Conservation (phyloP, 2,329 filamentous ascomycete species). For the Verticillium nubilum region DNA sequence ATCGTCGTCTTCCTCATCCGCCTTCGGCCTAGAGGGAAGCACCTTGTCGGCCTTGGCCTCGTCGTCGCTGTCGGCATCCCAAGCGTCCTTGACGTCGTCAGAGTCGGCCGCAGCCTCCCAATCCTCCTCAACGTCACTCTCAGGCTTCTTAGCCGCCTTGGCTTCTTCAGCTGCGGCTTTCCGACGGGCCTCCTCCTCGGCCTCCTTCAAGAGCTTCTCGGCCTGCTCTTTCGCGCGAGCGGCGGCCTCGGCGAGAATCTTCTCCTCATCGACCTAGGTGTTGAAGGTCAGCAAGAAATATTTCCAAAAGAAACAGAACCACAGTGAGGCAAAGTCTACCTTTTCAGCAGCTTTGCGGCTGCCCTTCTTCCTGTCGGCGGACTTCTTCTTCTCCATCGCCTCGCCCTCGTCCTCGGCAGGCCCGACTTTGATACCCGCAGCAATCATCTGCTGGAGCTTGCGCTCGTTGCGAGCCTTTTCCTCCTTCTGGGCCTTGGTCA, state of each 20-base stretch:
- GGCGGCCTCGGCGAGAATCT: slow-evolving; percentile 71
- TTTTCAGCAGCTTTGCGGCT: slow-evolving; percentile 51
- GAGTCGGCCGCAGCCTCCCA: slow-evolving; percentile 81
- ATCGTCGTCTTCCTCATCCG: slow-evolving; percentile 16
- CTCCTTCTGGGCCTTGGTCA: slow-evolving; percentile 81
- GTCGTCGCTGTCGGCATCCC: slow-evolving; percentile 81
- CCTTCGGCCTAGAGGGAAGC: slow-evolving; percentile 18
- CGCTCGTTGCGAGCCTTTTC: slow-evolving; percentile 74
- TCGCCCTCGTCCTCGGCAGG: slow-evolving; percentile 44
- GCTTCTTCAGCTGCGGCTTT: slow-evolving; percentile 52
- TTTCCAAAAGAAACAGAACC: not conserved
- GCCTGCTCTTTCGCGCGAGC: slow-evolving; percentile 64
- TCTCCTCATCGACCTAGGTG: slow-evolving; percentile 65
- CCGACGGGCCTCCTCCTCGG: slow-evolving; percentile 52
- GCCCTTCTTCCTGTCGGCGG: slow-evolving; percentile 69
- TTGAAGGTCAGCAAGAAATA: not conserved
- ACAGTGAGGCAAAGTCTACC: slow-evolving; percentile 30
- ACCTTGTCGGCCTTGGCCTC: slow-evolving; percentile 40
- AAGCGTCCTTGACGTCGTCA: slow-evolving; percentile 83
- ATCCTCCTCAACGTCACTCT: slow-evolving; percentile 68
- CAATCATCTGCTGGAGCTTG: slow-evolving; percentile 81
- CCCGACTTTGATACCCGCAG: slow-evolving; percentile 68
- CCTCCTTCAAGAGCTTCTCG: slow-evolving; percentile 58
- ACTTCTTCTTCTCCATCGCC: slow-evolving; percentile 66
- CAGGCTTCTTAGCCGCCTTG: slow-evolving; percentile 47